A percentile compares a stretch with the other conserved stretches of the same genome.
Conservation (phyloP, 495 filamentous ascomycete species). For the Xylaria castorea region DNA sequence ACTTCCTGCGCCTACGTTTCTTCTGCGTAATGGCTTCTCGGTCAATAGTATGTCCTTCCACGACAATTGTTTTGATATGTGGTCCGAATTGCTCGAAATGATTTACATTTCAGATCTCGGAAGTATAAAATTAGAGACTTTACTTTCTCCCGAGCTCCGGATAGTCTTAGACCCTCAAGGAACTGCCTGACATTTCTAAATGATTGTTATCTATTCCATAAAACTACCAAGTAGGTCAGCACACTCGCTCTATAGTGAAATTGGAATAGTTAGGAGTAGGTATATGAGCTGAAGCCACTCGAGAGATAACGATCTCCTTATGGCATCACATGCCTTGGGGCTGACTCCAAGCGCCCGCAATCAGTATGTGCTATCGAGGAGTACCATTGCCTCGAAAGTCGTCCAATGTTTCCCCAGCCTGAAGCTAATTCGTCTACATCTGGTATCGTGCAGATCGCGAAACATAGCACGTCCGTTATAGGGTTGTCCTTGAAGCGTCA, state of each 20-base stretch:
- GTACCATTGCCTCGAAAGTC: neutral
- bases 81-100: neutral
- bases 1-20: constrained; percentile 12
- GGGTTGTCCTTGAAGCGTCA: neutral
- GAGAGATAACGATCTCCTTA: constrained; percentile 8
- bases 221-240: neutral
- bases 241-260: neutral
- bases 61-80: neutral
- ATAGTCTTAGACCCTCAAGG: neutral
- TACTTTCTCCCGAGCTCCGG: neutral
- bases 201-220: neutral
- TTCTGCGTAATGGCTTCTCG: neutral
- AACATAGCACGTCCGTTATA: constrained; percentile 11
- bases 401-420: constrained; percentile 11
- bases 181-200: neutral
- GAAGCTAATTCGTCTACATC: constrained; percentile 1
- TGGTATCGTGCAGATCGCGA: constrained; percentile 18
- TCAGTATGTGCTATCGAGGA: neutral
- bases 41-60: neutral
- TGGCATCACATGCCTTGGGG: constrained; percentile 8
- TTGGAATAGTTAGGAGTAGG: neutral
- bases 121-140: neutral
- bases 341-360: neutral
- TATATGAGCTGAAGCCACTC: constrained; percentile 7
- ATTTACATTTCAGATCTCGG: neutral